Evolutionary conservation across 176 grass and related monocot species (phyloP).

Genomic region (Panicum miliaceum): DNA sequence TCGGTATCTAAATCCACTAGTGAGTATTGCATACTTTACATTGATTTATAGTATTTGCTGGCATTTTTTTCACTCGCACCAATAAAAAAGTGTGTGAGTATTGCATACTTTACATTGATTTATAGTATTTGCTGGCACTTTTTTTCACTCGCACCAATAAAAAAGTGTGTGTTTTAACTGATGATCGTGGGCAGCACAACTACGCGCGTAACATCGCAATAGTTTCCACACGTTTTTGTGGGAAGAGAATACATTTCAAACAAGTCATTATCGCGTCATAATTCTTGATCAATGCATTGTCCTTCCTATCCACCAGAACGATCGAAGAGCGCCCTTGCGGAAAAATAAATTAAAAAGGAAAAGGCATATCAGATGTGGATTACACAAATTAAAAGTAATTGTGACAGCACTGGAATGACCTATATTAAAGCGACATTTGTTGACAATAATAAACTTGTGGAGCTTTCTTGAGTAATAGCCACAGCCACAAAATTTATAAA

Average conservation of each 20-base stretch:
- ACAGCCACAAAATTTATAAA: slow-evolving; percentile 1
- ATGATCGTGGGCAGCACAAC: background rate
- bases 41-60: background rate
- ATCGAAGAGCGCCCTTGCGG: background rate
- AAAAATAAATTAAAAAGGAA: background rate
- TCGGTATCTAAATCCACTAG: background rate
- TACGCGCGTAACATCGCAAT: background rate
- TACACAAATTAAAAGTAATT: slow-evolving; percentile 4
- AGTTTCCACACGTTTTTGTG: background rate
- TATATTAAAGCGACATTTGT: slow-evolving; percentile 17
- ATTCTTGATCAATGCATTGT: slow-evolving; percentile 22
- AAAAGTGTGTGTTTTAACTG: background rate
- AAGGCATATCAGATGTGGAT: background rate
- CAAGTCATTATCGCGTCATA: background rate
- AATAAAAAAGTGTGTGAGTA: background rate
- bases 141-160: background rate
- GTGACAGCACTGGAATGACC: background rate
- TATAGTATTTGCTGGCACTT: background rate
- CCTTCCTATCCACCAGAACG: background rate
- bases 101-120: background rate
- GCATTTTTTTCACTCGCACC: background rate
- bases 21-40: background rate
- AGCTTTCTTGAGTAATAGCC: slow-evolving; percentile 15
- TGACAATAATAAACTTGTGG: slow-evolving; percentile 32
- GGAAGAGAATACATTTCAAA: background rate